Conservation (phyloP, 805 yeast genomes). For the Hermanozyma aechmeae region DNA sequence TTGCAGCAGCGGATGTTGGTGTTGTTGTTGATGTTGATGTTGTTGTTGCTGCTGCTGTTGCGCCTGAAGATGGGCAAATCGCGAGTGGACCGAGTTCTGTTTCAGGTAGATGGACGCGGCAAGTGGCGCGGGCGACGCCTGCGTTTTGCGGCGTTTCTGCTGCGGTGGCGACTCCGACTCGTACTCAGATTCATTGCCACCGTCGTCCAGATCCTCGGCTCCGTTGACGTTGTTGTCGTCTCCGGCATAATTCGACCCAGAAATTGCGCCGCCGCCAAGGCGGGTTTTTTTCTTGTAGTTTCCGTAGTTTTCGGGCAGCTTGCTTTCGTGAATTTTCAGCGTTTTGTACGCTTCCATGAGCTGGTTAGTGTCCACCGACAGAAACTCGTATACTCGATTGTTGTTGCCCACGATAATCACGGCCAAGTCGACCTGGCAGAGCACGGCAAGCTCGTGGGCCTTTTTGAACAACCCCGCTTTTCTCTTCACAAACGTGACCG, state of each 20-base stretch:
- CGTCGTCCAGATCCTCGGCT: constrained; percentile 3
- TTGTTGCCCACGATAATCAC: constrained; percentile 80
- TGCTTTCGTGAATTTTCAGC: constrained; percentile 41
- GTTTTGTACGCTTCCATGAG: constrained; percentile 15
- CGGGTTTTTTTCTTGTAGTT: constrained; percentile 36
- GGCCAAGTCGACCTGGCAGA: constrained; percentile 90
- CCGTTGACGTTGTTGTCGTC: constrained; percentile 7
- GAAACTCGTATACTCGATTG: constrained; percentile 76
- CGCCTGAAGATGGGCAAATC: constrained; percentile 3
- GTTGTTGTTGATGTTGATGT: constrained; percentile 1
- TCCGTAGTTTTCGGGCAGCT: constrained; percentile 61
- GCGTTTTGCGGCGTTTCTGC: constrained; percentile 15
- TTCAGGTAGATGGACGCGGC: constrained; percentile 6
- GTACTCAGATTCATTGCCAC: constrained; percentile 18
- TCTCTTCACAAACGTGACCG: constrained; percentile 84
- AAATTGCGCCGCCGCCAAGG: constrained; percentile 9
- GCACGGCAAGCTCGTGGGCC: constrained; percentile 77
- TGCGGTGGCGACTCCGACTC: constrained; percentile 24
- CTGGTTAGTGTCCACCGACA: constrained; percentile 52
- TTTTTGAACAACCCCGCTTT: constrained; percentile 90
- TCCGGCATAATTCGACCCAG: background rate
- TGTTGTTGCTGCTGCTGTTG: constrained; percentile 1
- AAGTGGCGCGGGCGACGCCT: constrained; percentile 4
- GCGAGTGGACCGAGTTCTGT: constrained; percentile 6
- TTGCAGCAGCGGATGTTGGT: constrained; percentile 1